Percentiles rank a stretch among this genome's conserved stretches.
phyloP scores from a whole-genome alignment of 257 asterid species.

The Ballota nigra region DNA sequence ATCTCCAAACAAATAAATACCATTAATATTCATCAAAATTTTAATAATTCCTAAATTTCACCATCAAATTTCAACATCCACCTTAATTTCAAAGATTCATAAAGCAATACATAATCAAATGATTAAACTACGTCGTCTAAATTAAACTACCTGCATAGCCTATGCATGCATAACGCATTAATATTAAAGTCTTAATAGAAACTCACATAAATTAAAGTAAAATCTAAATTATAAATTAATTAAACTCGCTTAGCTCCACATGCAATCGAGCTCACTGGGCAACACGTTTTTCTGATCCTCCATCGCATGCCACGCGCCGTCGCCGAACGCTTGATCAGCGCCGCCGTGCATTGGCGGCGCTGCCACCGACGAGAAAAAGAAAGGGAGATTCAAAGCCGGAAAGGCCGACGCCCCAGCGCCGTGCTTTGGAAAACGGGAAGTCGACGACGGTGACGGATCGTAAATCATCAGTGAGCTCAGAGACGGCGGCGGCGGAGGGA shows the following conservation, averaged over 20 bases:
- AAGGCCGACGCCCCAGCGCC: conserved; percentile 23
- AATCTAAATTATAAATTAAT: neutral
- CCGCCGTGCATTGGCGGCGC: conserved; percentile 35
- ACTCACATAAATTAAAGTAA: neutral
- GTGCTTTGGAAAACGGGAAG: conserved; percentile 26
- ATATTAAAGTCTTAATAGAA: neutral
- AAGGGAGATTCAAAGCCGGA: conserved; percentile 44
- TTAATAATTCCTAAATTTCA: no score
- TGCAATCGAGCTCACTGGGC: conserved; percentile 66
- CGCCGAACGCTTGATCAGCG: conserved; percentile 22
- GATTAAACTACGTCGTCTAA: neutral
- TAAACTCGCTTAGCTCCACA: conserved; percentile 43
- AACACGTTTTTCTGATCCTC: conserved; percentile 42
- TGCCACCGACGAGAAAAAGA: conserved; percentile 29
- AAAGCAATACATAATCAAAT: neutral
- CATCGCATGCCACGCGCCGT: conserved; percentile 37
- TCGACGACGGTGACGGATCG: conserved; percentile 7
- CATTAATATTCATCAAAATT: no score
- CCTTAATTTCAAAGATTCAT: neutral
- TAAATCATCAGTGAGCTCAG: conserved; percentile 35
- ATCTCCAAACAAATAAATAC: no score
- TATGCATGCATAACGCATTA: neutral
- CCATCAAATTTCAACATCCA: no score
- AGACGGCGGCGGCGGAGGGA: conserved; percentile 37
- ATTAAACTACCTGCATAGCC: neutral